These are phyloP conservation scores for Cladophialophora carrionii DNA, from an alignment of 2,329 filamentous ascomycete genomes.

Conservation along the genomic window DNA sequence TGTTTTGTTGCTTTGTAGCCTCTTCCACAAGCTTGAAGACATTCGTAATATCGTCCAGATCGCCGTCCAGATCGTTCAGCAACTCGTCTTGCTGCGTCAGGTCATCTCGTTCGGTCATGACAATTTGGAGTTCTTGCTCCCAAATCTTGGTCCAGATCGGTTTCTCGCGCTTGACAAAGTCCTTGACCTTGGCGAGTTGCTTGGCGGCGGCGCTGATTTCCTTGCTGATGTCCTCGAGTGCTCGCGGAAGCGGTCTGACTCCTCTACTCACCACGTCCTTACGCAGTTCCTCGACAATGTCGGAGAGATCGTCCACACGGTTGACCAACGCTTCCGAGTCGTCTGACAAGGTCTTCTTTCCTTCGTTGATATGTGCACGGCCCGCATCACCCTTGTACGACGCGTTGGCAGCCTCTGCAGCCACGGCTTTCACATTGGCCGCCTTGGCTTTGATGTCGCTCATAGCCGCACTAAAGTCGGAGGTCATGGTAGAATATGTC, in stretches of 20 bases:
- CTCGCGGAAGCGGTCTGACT: constrained; percentile 84
- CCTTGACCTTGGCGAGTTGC: constrained; percentile 91
- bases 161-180: constrained; percentile 88
- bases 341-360: constrained; percentile 81
- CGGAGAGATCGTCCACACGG: constrained; percentile 95
- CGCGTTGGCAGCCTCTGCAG: constrained; percentile 71
- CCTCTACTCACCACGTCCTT: constrained; percentile 95
- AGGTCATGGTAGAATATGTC: constrained; percentile 88
- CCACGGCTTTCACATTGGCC: constrained; percentile 73
- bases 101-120: constrained; percentile 93
- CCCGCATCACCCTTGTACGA: constrained; percentile 76
- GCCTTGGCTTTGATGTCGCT: constrained; percentile 79
- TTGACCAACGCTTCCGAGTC: constrained; percentile 90
- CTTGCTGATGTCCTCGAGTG: constrained; percentile 85
- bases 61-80: constrained; percentile 86
- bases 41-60: constrained; percentile 89
- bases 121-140: constrained; percentile 95
- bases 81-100: constrained; percentile 96
- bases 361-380: constrained; percentile 78
- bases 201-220: constrained; percentile 80
- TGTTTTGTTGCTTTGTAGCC: constrained; percentile 91
- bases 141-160: constrained; percentile 99
- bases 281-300: constrained; percentile 91
- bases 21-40: constrained; percentile 96
- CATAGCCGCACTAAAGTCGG: constrained; percentile 88